Base-by-base conservation (phyloP, 1,284 basidiomycete genomes). In the Fomitopsis schrenkii region DNA sequence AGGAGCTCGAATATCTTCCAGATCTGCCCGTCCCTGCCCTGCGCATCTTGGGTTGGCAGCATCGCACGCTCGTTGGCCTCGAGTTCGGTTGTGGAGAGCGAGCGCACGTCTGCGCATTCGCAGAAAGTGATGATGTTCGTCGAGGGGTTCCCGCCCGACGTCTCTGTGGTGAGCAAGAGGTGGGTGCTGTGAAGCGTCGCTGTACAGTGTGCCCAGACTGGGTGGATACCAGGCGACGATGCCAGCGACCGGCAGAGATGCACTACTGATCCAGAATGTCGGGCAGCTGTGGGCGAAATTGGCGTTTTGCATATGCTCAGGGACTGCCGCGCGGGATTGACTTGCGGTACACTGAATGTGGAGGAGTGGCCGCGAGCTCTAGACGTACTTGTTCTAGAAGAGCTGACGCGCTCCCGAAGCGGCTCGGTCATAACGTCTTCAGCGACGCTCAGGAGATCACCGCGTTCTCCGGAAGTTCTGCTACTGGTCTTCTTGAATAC, bases 1-100 rank as follows among this genome's bases (percentile, higher is more conserved):
- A 79, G 60, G n/a, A 91, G 67, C 68, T 90, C 88, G 63, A 91
- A 90, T 0, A 86, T 73, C 64, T 82, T 83, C 57, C 80, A 54
- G n/a, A 54, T 30, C 9, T 54, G 33, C 19, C 52, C 30, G 4
- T 54, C 66, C 33, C 79, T 78, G 56, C 77, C 72, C 28, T 69
- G 28, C 28, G 28, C 28, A 30, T 22, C 69, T 22, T 77, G 75
- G 9, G 68, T 68, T 30, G 78, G 79, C 26, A 83, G 73, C 53
- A 78, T 64, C 7, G 72, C 76, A 44, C 70, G 72, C 60, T 84
- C 81, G 3, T 79, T 74, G 14, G 73, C 65, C 19, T 76, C 72
- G 19, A 87, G 69, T 58, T 85, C 78, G 8, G 70, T 64, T 26
- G 74, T 38, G 35, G 78, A 66, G 5, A 88, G 70, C 10, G 89